phyloP scores from a whole-genome alignment of 495 filamentous ascomycete genomes.

The Parachaetomium inaequale region DNA sequence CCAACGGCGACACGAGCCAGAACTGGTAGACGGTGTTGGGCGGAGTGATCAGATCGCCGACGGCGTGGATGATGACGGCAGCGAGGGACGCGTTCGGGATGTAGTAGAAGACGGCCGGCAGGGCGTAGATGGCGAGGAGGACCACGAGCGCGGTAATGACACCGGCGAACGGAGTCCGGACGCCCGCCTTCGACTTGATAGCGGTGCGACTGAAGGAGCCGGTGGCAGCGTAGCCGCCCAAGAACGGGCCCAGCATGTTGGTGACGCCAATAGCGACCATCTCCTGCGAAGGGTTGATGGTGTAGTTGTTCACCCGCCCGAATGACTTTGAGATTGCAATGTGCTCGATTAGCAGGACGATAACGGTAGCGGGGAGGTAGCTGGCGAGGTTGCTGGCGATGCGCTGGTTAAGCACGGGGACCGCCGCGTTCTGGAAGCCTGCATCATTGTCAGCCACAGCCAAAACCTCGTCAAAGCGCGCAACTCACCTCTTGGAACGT shows the following conservation, averaged over 20 bases:
- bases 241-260: slow-evolving; percentile 89
- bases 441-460: slow-evolving; percentile 13
- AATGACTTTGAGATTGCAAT: slow-evolving; percentile 99
- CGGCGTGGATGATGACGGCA: slow-evolving; percentile 95
- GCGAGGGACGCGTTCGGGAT: slow-evolving; percentile 84
- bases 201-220: slow-evolving; percentile 97
- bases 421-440: slow-evolving; percentile 78
- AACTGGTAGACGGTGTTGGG: slow-evolving; percentile 95
- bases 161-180: slow-evolving; percentile 88
- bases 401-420: slow-evolving; percentile 59
- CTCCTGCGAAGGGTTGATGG: slow-evolving; percentile 96
- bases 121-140: slow-evolving; percentile 88
- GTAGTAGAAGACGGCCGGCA: slow-evolving; percentile 91
- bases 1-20: slow-evolving; percentile 87
- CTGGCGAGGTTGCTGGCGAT: slow-evolving; percentile 30
- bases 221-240: slow-evolving; percentile 91
- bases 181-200: slow-evolving; percentile 97
- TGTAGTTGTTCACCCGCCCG: slow-evolving; percentile 94
- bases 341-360: slow-evolving; percentile 93
- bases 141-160: slow-evolving; percentile 86
- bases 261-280: slow-evolving; percentile 91
- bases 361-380: slow-evolving; percentile 55
- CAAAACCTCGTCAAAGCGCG: not conserved
- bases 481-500: slow-evolving; percentile 66
- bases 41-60: slow-evolving; percentile 90